These are phyloP conservation scores for Prunus campanulata DNA, from an alignment of 306 rosid genomes.

Conservation along the genomic window DNA sequence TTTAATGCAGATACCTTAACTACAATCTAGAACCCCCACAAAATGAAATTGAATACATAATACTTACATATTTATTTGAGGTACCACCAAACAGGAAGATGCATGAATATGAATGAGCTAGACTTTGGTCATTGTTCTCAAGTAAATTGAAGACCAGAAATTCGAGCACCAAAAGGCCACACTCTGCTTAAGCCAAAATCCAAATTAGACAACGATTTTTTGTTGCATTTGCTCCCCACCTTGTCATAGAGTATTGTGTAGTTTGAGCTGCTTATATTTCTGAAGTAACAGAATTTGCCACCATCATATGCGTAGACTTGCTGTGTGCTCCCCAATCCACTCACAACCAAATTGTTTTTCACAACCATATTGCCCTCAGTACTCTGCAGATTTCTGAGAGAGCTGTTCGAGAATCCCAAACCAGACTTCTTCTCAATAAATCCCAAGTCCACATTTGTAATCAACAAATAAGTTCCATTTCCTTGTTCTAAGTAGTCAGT, in stretches of 20 bases:
- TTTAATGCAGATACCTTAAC: neutral
- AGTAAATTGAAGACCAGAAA: conserved; percentile 3
- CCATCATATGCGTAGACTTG: conserved; percentile 58
- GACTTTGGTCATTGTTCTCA: neutral
- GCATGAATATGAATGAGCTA: conserved; percentile 13
- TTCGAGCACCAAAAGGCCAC: conserved; percentile 21
- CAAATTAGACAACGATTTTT: conserved; percentile 9
- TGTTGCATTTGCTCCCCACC: conserved; percentile 41
- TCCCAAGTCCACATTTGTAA: conserved; percentile 56
- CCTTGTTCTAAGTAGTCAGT: conserved; percentile 32
- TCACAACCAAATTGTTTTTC: conserved; percentile 42
- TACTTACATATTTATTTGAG: conserved; percentile 24
- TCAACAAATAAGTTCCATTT: conserved; percentile 26
- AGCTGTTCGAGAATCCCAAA: conserved; percentile 40
- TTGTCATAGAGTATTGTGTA: conserved; percentile 69
- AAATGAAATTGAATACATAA: neutral
- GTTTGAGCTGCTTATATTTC: conserved; percentile 76
- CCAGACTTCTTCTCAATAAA: conserved; percentile 44
- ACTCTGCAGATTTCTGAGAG: conserved; percentile 63
- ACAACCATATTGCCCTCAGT: conserved; percentile 61
- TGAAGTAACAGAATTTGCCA: conserved; percentile 47
- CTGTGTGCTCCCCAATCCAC: conserved; percentile 70
- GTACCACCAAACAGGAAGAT: conserved; percentile 8
- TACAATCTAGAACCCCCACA: neutral
- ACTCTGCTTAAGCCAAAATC: conserved; percentile 23